Conservation (phyloP, 805 yeast genomes). For the Tetrapisispora fleetii region DNA sequence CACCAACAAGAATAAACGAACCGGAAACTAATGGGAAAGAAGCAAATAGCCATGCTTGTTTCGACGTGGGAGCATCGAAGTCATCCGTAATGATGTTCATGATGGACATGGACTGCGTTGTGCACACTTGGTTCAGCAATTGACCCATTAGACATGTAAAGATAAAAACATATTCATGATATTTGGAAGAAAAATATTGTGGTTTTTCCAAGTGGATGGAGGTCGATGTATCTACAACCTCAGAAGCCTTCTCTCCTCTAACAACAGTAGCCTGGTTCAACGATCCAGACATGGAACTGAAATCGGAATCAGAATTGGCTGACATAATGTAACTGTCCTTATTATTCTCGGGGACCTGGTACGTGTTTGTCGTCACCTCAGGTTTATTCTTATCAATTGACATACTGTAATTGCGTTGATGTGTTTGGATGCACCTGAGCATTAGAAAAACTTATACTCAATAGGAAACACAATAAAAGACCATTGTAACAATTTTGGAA, state of each 20-base stretch:
- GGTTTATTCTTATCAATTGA: neutral
- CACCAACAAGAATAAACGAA: constrained; percentile 58
- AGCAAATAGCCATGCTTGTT: constrained; percentile 58
- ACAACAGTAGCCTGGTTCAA: too few species aligned
- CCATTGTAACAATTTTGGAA: too few species aligned
- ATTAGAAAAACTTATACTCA: too few species aligned
- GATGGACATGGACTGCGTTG: constrained; percentile 31
- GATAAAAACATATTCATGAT: constrained; percentile 23
- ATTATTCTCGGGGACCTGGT: too few species aligned
- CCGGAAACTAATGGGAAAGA: constrained; percentile 64
- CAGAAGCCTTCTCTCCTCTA: neutral
- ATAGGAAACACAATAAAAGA: too few species aligned
- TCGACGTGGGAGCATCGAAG: constrained; percentile 26
- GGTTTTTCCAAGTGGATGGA: constrained; percentile 11
- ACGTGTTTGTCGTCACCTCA: neutral
- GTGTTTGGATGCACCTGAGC: too few species aligned
- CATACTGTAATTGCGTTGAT: neutral
- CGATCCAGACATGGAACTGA: too few species aligned
- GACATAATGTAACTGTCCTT: neutral
- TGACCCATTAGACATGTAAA: constrained; percentile 29
- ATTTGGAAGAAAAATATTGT: constrained; percentile 9
- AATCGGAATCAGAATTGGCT: neutral
- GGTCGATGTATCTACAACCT: neutral
- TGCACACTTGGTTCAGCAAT: constrained; percentile 33
- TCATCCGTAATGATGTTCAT: constrained; percentile 28